phyloP scores from a whole-genome alignment of 305 asterid genomes.

The Solanum hybrid region DNA sequence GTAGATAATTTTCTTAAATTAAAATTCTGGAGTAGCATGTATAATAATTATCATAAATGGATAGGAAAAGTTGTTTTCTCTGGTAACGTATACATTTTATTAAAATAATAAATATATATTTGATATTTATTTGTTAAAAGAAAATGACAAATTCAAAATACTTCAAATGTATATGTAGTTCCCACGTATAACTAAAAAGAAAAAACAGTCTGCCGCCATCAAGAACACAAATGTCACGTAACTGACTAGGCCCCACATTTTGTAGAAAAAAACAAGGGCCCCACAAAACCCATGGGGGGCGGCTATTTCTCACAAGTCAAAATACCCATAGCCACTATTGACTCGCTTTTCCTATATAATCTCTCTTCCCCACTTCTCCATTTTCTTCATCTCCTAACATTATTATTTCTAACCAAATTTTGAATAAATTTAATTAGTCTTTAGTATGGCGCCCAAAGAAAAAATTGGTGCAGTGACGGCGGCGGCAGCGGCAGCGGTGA shows the following conservation, averaged over 20 bases:
- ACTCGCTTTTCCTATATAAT: background rate
- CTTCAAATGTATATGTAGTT: no score
- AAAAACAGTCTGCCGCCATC: background rate
- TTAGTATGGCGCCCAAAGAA: background rate
- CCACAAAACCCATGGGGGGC: slow-evolving; percentile 9
- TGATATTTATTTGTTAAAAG: no score
- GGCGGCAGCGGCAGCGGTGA: background rate
- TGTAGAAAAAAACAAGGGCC: background rate
- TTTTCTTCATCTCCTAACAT: background rate
- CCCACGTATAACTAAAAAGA: background rate
- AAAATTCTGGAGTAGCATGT: no score
- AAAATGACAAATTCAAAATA: no score
- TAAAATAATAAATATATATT: no score
- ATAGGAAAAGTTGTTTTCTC: background rate
- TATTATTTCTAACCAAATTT: no score
- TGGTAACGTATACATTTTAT: background rate
- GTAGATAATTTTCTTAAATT: background rate
- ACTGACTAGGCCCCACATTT: background rate
- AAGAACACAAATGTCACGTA: background rate
- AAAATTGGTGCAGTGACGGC: slow-evolving; percentile 17
- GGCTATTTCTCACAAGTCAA: slow-evolving; percentile 3
- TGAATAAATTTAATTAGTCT: no score
- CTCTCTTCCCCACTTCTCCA: background rate
- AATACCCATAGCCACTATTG: background rate
- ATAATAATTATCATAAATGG: no score